A percentile compares a stretch with the other conserved stretches of the same genome.
Evolutionary conservation across 106 monocot species (phyloP).

Genomic region (Allium fistulosum): DNA sequence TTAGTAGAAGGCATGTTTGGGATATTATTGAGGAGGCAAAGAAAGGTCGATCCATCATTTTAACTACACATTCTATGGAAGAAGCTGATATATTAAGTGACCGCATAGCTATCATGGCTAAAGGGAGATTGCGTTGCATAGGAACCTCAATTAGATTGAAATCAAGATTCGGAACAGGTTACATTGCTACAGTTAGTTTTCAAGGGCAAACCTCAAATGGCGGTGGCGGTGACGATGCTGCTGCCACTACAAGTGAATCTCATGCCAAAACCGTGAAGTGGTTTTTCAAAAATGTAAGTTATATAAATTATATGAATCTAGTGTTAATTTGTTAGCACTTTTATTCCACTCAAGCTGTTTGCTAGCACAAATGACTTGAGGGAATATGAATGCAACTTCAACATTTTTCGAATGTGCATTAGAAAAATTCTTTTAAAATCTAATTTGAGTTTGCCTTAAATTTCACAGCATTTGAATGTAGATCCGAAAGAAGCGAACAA

Average conservation of each 20-base stretch:
- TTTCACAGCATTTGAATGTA: constrained; percentile 53
- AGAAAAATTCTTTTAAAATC: too few relatives aligned
- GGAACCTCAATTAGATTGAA: constrained; percentile 82
- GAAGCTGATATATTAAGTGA: constrained; percentile 92
- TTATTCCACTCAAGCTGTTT: constrained; percentile 1
- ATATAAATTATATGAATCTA: not conserved
- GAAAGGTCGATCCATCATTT: constrained; percentile 78
- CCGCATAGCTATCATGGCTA: constrained; percentile 92
- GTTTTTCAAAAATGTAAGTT: constrained; percentile 72
- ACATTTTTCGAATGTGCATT: too few relatives aligned
- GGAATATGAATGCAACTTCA: too few relatives aligned
- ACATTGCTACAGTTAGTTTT: constrained; percentile 74
- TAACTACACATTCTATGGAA: constrained; percentile 98
- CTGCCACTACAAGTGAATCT: not conserved
- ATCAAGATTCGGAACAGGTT: constrained; percentile 79
- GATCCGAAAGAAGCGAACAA: constrained; percentile 68
- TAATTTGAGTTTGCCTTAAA: not conserved
- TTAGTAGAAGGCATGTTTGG: constrained; percentile 89
- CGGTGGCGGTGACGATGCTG: not conserved
- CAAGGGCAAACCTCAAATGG: not conserved
- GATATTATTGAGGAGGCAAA: constrained; percentile 94
- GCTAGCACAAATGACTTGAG: too few relatives aligned
- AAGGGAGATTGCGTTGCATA: constrained; percentile 82
- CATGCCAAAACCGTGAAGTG: constrained; percentile 47
- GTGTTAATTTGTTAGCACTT: not conserved